phyloP scores from a whole-genome alignment of 1,139 yeast species.

The Suhomyces bolitotheri region DNA sequence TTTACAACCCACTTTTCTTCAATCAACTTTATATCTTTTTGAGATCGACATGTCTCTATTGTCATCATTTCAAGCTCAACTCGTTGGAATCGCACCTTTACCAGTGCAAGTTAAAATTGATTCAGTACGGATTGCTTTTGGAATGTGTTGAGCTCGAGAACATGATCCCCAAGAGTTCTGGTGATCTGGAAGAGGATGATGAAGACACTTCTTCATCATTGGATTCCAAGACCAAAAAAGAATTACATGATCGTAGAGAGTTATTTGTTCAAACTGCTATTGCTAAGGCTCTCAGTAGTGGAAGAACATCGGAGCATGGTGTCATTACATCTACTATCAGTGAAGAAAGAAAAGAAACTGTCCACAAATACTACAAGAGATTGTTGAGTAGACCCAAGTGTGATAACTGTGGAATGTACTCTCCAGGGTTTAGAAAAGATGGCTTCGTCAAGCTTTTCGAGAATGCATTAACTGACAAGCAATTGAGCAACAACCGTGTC shows the following conservation, averaged over 20 bases:
- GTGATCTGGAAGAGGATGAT: conserved; percentile 28
- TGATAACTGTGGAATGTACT: conserved; percentile 93
- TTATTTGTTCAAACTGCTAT: conserved; percentile 70
- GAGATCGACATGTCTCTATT: conserved; percentile 84
- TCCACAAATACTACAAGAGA: conserved; percentile 75
- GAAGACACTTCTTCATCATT: conserved; percentile 25
- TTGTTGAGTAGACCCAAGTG: conserved; percentile 80
- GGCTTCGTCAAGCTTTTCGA: conserved; percentile 93
- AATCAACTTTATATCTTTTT: conserved; percentile 82
- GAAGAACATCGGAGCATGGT: conserved; percentile 67
- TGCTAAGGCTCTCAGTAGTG: conserved; percentile 74
- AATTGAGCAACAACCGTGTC: conserved; percentile 74
- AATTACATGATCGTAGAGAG: conserved; percentile 60
- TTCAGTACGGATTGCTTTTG: conserved; percentile 85
- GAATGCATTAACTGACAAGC: conserved; percentile 79
- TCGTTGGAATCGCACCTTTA: conserved; percentile 69
- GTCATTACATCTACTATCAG: conserved; percentile 78
- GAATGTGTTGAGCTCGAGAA: conserved; percentile 76
- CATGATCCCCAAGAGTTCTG: conserved; percentile 41
- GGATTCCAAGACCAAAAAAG: conserved; percentile 44
- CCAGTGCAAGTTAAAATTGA: conserved; percentile 73
- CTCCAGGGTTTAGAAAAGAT: conserved; percentile 92
- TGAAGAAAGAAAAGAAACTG: conserved; percentile 78
- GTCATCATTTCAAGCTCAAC: conserved; percentile 79
- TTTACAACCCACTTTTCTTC: conserved; percentile 92